phyloP scores from a whole-genome alignment of 83 land plant genomes.

The Picea engelmannii region DNA sequence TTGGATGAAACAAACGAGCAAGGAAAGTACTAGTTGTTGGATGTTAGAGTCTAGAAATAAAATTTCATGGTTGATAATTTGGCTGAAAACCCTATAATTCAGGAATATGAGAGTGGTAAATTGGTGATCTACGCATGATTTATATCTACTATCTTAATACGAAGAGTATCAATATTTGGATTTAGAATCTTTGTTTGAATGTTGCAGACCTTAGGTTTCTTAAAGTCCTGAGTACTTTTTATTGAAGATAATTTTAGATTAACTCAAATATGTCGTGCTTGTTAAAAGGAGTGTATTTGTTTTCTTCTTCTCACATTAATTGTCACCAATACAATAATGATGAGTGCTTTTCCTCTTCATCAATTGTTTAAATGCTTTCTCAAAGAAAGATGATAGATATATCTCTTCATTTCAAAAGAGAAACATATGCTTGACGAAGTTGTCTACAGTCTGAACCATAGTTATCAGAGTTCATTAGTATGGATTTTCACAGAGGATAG shows the following conservation, averaged over 20 bases:
- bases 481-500: constrained; percentile 87
- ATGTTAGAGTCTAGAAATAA: not conserved
- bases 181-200: not conserved
- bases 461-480: too few relatives aligned
- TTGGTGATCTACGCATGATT: not conserved
- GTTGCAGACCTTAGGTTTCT: not conserved
- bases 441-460: too few relatives aligned
- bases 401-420: too few relatives aligned
- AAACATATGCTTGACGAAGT: not conserved
- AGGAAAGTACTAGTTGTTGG: not conserved
- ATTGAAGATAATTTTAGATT: not conserved
- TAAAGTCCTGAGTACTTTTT: not conserved
- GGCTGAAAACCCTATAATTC: not conserved
- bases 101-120: not conserved
- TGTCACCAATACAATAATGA: not conserved
- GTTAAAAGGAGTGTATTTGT: not conserved
- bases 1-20: not conserved
- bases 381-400: too few relatives aligned
- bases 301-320: not conserved
- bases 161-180: not conserved
- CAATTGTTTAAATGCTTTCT: not conserved
- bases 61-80: not conserved
- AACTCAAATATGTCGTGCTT: not conserved
- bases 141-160: not conserved
- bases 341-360: not conserved